Evolutionary conservation across 2,329 filamentous ascomycete species (phyloP).

Genomic region (Cercospora citrullina): DNA sequence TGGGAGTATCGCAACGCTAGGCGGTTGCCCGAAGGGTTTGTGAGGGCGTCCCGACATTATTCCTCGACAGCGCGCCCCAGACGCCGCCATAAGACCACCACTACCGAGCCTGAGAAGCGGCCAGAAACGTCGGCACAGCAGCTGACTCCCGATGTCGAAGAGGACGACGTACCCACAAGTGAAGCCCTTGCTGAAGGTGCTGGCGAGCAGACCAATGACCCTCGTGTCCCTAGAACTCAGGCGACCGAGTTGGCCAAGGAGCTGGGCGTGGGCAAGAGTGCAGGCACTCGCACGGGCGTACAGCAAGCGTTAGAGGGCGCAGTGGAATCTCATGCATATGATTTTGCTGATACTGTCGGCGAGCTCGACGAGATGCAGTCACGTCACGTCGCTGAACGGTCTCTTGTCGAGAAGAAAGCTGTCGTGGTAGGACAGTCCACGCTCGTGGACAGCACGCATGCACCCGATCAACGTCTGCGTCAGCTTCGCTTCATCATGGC

Average conservation of each 20-base stretch:
- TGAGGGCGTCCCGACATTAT: slow-evolving; percentile 32
- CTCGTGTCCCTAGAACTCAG: not conserved
- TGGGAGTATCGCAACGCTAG: slow-evolving; percentile 34
- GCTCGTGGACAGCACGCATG: not conserved
- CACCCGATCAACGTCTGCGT: slow-evolving; percentile 7
- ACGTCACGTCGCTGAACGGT: not conserved
- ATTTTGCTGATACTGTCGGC: slow-evolving; percentile 2
- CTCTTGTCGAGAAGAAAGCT: not conserved
- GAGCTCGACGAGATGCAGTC: slow-evolving; percentile 8
- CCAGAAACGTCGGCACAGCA: not conserved
- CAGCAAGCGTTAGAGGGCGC: not conserved
- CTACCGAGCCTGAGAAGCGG: not conserved
- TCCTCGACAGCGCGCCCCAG: slow-evolving; percentile 24
- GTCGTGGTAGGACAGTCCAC: not conserved
- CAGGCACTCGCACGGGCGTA: not conserved
- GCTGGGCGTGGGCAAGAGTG: not conserved
- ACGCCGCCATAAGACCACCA: too few species aligned
- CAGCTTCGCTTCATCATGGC: slow-evolving; percentile 15
- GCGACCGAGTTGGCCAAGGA: not conserved
- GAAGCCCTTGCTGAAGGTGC: not conserved
- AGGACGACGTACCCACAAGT: not conserved
- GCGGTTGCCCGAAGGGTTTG: slow-evolving; percentile 31
- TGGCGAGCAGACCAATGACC: not conserved
- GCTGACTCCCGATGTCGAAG: not conserved
- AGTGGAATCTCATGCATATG: not conserved